These are phyloP conservation scores for Piloderma croceum DNA, from an alignment of 768 basidiomycete species.

Conservation along the genomic window DNA sequence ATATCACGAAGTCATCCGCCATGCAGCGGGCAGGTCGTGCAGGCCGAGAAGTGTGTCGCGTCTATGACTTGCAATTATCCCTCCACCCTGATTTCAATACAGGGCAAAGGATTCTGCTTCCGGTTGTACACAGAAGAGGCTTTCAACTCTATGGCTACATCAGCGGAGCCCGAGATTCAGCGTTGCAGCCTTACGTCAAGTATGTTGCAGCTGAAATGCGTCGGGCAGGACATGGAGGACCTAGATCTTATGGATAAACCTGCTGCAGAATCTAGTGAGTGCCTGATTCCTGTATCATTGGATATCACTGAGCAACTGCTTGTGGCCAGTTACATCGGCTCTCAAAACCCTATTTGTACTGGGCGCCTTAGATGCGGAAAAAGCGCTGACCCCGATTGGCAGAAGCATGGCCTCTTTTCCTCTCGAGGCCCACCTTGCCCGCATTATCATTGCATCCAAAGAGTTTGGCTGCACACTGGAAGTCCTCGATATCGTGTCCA, in stretches of 20 bases:
- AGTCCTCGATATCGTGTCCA: slow-evolving; percentile 77
- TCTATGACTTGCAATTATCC: not conserved
- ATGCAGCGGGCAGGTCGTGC: slow-evolving; percentile 94
- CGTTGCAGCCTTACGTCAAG: slow-evolving; percentile 81
- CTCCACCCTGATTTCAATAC: not conserved
- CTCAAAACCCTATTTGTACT: slow-evolving; percentile 73
- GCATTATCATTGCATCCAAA: slow-evolving; percentile 74
- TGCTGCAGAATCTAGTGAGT: slow-evolving; percentile 65
- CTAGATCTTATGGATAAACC: slow-evolving; percentile 90
- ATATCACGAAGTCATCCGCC: slow-evolving; percentile 87
- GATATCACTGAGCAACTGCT: slow-evolving; percentile 2
- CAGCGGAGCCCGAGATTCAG: slow-evolving; percentile 85
- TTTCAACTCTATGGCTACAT: slow-evolving; percentile 58
- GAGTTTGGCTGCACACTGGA: slow-evolving; percentile 68
- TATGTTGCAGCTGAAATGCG: slow-evolving; percentile 79
- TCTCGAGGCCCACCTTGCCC: slow-evolving; percentile 79
- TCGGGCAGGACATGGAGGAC: slow-evolving; percentile 73
- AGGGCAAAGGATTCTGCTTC: slow-evolving; percentile 85
- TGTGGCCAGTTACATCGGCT: slow-evolving; percentile 49
- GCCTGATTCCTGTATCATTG: not conserved
- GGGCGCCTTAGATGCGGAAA: slow-evolving; percentile 66
- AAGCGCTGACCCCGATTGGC: slow-evolving; percentile 66
- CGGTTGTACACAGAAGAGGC: slow-evolving; percentile 85
- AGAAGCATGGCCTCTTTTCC: slow-evolving; percentile 87
- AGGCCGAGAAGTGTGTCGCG: slow-evolving; percentile 70